phyloP scores from a whole-genome alignment of 2,329 filamentous ascomycete genomes.

The Nothomitra cinnamomea region DNA sequence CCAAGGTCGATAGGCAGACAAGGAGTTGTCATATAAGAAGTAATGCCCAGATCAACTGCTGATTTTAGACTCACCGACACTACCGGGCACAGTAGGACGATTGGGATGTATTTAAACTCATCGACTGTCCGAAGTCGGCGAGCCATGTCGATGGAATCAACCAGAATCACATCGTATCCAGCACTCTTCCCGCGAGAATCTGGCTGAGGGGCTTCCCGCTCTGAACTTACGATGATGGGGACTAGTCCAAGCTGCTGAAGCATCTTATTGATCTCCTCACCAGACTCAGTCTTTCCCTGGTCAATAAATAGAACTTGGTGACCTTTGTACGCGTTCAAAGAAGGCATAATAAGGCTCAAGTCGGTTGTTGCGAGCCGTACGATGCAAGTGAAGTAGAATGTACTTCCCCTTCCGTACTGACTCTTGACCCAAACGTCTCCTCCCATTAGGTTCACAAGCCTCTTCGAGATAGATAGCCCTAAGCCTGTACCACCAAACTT shows the following conservation, averaged over 20 bases:
- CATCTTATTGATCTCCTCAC: constrained; percentile 57
- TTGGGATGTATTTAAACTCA: constrained; percentile 94
- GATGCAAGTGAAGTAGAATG: constrained; percentile 87
- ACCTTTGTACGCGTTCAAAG: constrained; percentile 76
- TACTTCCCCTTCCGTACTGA: constrained; percentile 6
- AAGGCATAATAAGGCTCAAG: constrained; percentile 59
- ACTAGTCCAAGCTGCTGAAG: constrained; percentile 62
- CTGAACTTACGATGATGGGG: constrained; percentile 58
- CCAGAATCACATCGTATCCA: constrained; percentile 84
- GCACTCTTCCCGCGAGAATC: constrained; percentile 25
- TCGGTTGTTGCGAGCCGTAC: constrained; percentile 73
- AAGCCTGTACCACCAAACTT: constrained; percentile 8
- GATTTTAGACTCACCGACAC: constrained; percentile 89
- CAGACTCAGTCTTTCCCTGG: constrained; percentile 65
- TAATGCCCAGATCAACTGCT: constrained; percentile 84
- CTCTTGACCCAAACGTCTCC: constrained; percentile 7
- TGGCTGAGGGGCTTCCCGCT: constrained; percentile 31
- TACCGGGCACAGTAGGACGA: constrained; percentile 76
- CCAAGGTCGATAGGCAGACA: constrained; percentile 87
- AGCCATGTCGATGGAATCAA: constrained; percentile 88
- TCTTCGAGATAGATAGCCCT: constrained; percentile 8
- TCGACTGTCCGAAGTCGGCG: constrained; percentile 69
- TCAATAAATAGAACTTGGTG: constrained; percentile 92
- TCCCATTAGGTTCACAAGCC: constrained; percentile 7
- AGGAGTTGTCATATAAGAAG: constrained; percentile 97